phyloP scores from a whole-genome alignment of 305 asterid genomes.

The Petunia hybrid region DNA sequence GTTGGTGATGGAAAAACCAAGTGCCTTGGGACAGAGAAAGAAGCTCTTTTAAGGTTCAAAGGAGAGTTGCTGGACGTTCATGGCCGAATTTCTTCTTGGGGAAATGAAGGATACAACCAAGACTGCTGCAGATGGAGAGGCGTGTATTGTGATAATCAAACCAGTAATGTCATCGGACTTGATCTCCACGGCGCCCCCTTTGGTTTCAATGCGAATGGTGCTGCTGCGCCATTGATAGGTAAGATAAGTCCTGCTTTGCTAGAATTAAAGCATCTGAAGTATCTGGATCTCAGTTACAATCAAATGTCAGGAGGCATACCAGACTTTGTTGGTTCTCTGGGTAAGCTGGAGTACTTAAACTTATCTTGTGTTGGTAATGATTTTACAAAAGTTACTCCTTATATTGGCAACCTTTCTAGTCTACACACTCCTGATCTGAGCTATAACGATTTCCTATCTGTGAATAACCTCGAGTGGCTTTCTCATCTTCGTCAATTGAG shows the following conservation, averaged over 20 bases:
- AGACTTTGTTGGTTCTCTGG: slow-evolving; percentile 24
- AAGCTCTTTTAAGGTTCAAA: not conserved
- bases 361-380: not conserved
- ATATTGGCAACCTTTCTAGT: slow-evolving; percentile 26
- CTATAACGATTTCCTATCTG: not conserved
- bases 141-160: too few relatives aligned
- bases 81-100: not conserved
- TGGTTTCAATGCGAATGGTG: not conserved
- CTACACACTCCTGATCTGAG: not conserved
- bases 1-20: too few relatives aligned
- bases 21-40: too few relatives aligned
- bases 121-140: too few relatives aligned
- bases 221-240: not conserved
- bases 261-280: slow-evolving; percentile 10
- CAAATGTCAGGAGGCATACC: slow-evolving; percentile 6
- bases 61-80: not conserved
- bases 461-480: slow-evolving; percentile 22
- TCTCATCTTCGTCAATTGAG: slow-evolving; percentile 29
- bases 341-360: slow-evolving; percentile 22
- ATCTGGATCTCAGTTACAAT: slow-evolving; percentile 16
- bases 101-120: too few relatives aligned
- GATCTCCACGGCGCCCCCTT: slow-evolving; percentile 23
- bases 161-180: slow-evolving; percentile 32
- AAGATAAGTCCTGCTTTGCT: slow-evolving; percentile 22
- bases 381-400: not conserved